Conservation (phyloP, 1,284 basidiomycete genomes). For the Papiliotrema fonsecae region DNA sequence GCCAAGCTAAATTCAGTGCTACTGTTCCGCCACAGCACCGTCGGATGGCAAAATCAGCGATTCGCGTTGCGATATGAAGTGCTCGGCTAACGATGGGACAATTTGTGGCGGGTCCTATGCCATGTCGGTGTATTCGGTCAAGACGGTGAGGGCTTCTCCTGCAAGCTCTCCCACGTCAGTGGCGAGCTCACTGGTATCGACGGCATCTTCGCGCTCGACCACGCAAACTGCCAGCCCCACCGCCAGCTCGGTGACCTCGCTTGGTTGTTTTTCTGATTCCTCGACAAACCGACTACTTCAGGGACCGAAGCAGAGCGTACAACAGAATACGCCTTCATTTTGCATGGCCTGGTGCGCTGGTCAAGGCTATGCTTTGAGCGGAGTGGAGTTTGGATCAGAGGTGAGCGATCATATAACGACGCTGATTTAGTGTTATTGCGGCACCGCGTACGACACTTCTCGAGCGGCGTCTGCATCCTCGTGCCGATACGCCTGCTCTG, state of each 20-base stretch:
- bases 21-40: conserved; percentile 2
- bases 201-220: not conserved
- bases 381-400: conserved; percentile 9
- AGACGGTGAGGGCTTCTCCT: not conserved
- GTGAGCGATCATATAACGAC: not conserved
- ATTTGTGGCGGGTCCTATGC: conserved; percentile 1
- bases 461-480: too few species aligned
- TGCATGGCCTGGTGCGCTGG: conserved; percentile 3
- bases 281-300: not conserved
- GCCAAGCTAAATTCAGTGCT: conserved; percentile 14
- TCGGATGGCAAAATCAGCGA: not conserved
- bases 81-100: not conserved
- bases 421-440: not conserved
- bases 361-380: conserved; percentile 15
- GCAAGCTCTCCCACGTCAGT: not conserved
- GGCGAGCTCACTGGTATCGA: conserved; percentile 3
- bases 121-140: not conserved
- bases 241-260: not conserved
- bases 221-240: conserved; percentile 7
- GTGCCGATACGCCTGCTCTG: too few species aligned
- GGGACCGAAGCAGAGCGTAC: not conserved
- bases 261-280: conserved; percentile 45
- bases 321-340: not conserved
- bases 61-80: not conserved
- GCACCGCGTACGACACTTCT: too few species aligned